Evolutionary conservation across 1,284 basidiomycete genomes (phyloP).

Genomic region (Coniferiporia sulphurascens): DNA sequence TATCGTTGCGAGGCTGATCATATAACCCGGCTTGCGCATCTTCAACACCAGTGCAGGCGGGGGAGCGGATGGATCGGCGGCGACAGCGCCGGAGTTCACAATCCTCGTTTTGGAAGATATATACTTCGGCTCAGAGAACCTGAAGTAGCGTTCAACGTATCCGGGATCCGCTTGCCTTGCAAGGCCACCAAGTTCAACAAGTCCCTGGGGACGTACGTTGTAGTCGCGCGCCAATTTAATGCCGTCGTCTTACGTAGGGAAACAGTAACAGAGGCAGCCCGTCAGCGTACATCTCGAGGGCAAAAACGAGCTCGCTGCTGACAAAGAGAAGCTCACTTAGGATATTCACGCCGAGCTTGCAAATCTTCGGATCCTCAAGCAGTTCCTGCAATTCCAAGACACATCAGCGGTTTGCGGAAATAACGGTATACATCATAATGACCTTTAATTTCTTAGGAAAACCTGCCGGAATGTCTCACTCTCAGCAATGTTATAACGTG

Average conservation of each 20-base stretch:
- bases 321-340: slow-evolving; percentile 35
- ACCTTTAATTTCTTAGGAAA: slow-evolving; percentile 44
- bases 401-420: not conserved
- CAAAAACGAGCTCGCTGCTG: not conserved
- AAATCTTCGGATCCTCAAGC: slow-evolving; percentile 40
- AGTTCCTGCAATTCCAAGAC: slow-evolving; percentile 33
- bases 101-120: not conserved
- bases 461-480: slow-evolving; percentile 22
- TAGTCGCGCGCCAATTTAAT: slow-evolving; percentile 57
- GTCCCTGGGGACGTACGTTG: slow-evolving; percentile 44
- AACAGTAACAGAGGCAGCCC: not conserved
- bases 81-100: not conserved
- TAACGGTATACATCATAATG: slow-evolving; percentile 7
- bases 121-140: not conserved
- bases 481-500: not conserved
- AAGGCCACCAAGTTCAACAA: slow-evolving; percentile 54
- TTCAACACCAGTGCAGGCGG: not conserved
- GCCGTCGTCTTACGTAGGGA: slow-evolving; percentile 44
- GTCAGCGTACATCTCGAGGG: not conserved
- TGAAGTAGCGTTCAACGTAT: slow-evolving; percentile 26
- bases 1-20: slow-evolving; percentile 51
- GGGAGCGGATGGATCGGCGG: not conserved
- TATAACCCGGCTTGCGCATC: slow-evolving; percentile 28
- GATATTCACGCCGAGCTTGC: slow-evolving; percentile 60
- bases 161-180: slow-evolving; percentile 43